Evolutionary conservation across 768 basidiomycete species (phyloP).

Genomic region (Trametes sanguinea): DNA sequence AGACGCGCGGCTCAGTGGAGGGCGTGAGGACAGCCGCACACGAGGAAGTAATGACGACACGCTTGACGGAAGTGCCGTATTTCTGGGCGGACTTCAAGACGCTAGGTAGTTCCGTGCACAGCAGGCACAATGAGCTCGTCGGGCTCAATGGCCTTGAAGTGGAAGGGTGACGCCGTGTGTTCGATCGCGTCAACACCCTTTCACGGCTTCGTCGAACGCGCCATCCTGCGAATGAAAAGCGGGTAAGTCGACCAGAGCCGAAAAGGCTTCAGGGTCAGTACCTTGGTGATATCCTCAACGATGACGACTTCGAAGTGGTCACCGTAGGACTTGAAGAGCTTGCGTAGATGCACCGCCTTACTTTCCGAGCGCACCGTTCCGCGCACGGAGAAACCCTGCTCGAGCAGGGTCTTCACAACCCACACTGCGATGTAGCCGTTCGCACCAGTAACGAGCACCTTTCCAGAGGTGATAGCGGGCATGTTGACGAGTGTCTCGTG

Average conservation of each 20-base stretch:
- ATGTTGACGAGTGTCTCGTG: conserved; percentile 23
- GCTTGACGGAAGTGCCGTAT: conserved; percentile 47
- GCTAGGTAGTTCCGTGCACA: conserved; percentile 65
- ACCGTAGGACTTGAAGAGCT: conserved; percentile 54
- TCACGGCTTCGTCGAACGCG: conserved; percentile 79
- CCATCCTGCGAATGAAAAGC: conserved; percentile 42
- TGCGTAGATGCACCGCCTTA: conserved; percentile 60
- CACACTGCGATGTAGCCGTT: conserved; percentile 63
- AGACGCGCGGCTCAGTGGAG: conserved; percentile 29
- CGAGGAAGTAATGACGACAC: conserved; percentile 66
- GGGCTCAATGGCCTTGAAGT: conserved; percentile 45
- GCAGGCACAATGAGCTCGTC: conserved; percentile 68
- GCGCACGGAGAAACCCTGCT: conserved; percentile 62
- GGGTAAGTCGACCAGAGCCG: no score
- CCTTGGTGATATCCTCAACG: conserved; percentile 68
- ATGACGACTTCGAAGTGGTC: conserved; percentile 64
- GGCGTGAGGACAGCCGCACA: conserved; percentile 44
- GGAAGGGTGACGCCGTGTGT: conserved; percentile 69
- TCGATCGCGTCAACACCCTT: conserved; percentile 73
- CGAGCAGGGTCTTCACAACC: conserved; percentile 57
- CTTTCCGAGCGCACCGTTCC: conserved; percentile 63
- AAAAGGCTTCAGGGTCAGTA: conserved; percentile 17
- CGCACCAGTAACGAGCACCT: conserved; percentile 58
- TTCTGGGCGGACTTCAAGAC: conserved; percentile 62
- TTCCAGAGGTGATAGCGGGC: conserved; percentile 39